A percentile compares a stretch with the other conserved stretches of the same genome.
Conservation (phyloP, 177 flowering plant species). For the Vitis hybrid region DNA sequence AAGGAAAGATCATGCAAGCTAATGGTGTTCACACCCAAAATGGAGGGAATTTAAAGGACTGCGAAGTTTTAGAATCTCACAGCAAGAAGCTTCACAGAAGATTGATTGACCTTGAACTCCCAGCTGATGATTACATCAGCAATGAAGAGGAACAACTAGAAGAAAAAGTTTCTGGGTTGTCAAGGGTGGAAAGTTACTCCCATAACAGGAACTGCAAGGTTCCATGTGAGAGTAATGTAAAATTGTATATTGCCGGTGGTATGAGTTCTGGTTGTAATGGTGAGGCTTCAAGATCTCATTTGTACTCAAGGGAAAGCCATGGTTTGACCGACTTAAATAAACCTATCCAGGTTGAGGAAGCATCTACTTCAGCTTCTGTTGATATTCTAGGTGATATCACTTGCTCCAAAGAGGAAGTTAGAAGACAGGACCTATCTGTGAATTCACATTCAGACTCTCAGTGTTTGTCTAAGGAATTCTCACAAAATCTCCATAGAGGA, state of each 20-base stretch:
- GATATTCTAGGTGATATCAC: conserved; percentile 8
- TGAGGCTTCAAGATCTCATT: conserved; percentile 13
- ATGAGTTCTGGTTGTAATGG: conserved; percentile 10
- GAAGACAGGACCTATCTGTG: conserved; percentile 20
- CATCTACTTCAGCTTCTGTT: conserved; percentile 16
- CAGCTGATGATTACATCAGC: conserved; percentile 28
- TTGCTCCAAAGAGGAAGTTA: conserved; percentile 18
- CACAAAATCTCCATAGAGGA: conserved; percentile 17
- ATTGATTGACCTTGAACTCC: conserved; percentile 33
- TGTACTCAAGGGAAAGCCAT: background rate
- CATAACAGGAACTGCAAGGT: conserved; percentile 8
- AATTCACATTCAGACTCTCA: conserved; percentile 20
- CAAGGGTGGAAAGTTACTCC: conserved; percentile 5
- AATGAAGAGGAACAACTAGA: conserved; percentile 17
- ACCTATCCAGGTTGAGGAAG: conserved; percentile 26
- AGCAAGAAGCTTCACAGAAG: conserved; percentile 19
- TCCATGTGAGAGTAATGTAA: conserved; percentile 13
- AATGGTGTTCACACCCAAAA: conserved; percentile 7
- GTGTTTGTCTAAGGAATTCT: conserved; percentile 23
- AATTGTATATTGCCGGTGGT: conserved; percentile 3
- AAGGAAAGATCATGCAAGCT: conserved; percentile 16
- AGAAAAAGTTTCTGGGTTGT: conserved; percentile 12
- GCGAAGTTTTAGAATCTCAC: conserved; percentile 15
- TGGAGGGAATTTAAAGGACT: conserved; percentile 9
- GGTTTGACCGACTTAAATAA: conserved; percentile 30